Percentiles rank a stretch among this genome's conserved stretches.
phyloP scores from a whole-genome alignment of 2,329 filamentous ascomycete species.

The Penicillium polonicum region DNA sequence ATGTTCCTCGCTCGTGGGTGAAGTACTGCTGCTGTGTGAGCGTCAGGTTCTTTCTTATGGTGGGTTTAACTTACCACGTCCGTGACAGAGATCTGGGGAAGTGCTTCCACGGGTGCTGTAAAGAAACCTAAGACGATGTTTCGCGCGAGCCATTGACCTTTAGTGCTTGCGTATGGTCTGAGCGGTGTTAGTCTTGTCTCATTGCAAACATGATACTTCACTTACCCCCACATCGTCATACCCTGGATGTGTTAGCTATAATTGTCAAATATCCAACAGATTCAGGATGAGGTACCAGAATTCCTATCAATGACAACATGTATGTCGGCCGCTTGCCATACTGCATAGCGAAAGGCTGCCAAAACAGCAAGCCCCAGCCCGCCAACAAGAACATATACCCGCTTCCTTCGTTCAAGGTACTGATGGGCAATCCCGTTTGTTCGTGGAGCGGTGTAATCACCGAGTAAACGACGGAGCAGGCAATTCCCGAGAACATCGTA shows the following conservation, averaged over 20 bases:
- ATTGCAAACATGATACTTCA: neutral
- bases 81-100: slow-evolving; percentile 43
- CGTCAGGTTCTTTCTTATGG: neutral
- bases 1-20: slow-evolving; percentile 42
- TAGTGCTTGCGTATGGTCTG: slow-evolving; percentile 34
- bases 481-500: slow-evolving; percentile 40
- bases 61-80: slow-evolving; percentile 37
- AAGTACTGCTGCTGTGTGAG: slow-evolving; percentile 36
- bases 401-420: slow-evolving; percentile 40
- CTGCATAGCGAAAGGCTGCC: slow-evolving; percentile 49
- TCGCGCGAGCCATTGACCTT: slow-evolving; percentile 43
- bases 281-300: slow-evolving; percentile 26
- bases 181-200: neutral
- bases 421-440: slow-evolving; percentile 36
- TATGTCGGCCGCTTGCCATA: slow-evolving; percentile 44
- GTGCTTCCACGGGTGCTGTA: slow-evolving; percentile 42
- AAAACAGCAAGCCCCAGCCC: slow-evolving; percentile 48
- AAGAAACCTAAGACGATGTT: slow-evolving; percentile 42
- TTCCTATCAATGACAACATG: slow-evolving; percentile 34
- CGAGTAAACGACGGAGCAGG: slow-evolving; percentile 41
- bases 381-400: slow-evolving; percentile 45
- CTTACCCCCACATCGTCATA: slow-evolving; percentile 36
- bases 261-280: neutral
- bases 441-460: slow-evolving; percentile 39
- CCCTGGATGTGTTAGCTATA: slow-evolving; percentile 17